Evolutionary conservation across 352 stramenopile genomes (phyloP).

Genomic region (Lagenidium giganteum): DNA sequence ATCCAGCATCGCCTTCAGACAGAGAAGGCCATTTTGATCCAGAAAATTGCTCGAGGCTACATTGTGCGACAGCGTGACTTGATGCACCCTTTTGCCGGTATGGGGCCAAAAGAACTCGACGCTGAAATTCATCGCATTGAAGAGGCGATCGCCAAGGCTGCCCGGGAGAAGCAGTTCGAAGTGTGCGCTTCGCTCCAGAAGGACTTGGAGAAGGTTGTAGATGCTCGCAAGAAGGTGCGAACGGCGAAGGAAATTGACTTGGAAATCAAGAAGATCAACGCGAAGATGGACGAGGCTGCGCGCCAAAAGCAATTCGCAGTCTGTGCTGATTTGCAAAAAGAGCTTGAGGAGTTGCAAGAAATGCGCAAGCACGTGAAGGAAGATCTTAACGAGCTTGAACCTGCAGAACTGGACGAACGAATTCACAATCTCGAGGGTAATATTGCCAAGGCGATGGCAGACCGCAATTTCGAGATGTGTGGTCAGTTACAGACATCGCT

Average conservation of each 20-base stretch:
- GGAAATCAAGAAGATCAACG: slow-evolving; percentile 70
- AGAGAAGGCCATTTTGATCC: slow-evolving; percentile 55
- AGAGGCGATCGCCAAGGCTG: slow-evolving; percentile 70
- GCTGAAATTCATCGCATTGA: slow-evolving; percentile 72
- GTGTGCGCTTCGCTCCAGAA: slow-evolving; percentile 78
- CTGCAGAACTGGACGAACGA: slow-evolving; percentile 75
- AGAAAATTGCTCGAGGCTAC: slow-evolving; percentile 69
- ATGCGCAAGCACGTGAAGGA: slow-evolving; percentile 73
- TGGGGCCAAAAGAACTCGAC: slow-evolving; percentile 79
- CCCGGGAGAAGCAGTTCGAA: slow-evolving; percentile 82
- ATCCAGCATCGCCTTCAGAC: slow-evolving; percentile 46
- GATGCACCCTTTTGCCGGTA: slow-evolving; percentile 66
- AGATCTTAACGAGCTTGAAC: slow-evolving; percentile 82
- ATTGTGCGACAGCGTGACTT: slow-evolving; percentile 72
- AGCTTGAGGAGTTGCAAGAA: slow-evolving; percentile 75
- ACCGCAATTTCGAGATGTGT: slow-evolving; percentile 78
- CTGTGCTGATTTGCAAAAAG: slow-evolving; percentile 78
- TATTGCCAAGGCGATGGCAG: slow-evolving; percentile 74
- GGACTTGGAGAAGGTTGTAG: slow-evolving; percentile 75
- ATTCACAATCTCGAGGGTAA: slow-evolving; percentile 59
- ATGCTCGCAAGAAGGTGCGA: slow-evolving; percentile 79
- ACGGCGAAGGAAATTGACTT: slow-evolving; percentile 83
- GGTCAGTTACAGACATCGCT: slow-evolving; percentile 62
- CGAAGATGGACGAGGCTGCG: slow-evolving; percentile 72
- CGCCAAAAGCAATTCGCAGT: slow-evolving; percentile 75